These are phyloP conservation scores for Suillus discolor DNA, from an alignment of 768 basidiomycete genomes.

Conservation along the genomic window DNA sequence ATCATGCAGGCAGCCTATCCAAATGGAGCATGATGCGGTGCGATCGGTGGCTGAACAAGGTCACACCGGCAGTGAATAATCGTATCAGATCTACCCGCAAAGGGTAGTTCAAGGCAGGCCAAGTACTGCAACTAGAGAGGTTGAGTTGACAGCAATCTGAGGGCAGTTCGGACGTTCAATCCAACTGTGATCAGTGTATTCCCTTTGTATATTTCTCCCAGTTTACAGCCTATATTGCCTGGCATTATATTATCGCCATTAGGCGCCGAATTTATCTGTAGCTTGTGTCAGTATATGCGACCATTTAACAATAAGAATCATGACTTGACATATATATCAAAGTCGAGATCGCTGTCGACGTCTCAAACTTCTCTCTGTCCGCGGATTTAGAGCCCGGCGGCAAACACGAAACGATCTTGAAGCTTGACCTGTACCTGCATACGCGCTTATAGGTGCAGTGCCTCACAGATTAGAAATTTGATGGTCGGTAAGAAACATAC, in stretches of 20 bases:
- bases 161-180: neutral
- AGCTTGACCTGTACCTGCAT: neutral
- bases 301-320: too few species aligned
- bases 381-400: neutral
- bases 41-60: neutral
- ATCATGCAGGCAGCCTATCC: neutral
- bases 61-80: neutral
- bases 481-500: neutral
- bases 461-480: neutral
- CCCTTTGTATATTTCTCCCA: neutral
- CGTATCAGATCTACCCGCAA: neutral
- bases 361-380: neutral
- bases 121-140: neutral
- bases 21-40: neutral
- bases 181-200: neutral
- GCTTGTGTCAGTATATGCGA: too few species aligned
- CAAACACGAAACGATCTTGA: neutral
- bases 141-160: neutral
- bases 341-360: neutral
- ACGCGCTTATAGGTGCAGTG: neutral
- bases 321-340: neutral
- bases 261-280: too few species aligned
- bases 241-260: neutral
- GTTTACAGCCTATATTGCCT: neutral
- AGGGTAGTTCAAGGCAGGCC: neutral